Evolutionary conservation across 495 filamentous ascomycete genomes (phyloP), one percentile per base, ranked within the genome.

Genomic region (Penicillium cataractarum): DNA sequence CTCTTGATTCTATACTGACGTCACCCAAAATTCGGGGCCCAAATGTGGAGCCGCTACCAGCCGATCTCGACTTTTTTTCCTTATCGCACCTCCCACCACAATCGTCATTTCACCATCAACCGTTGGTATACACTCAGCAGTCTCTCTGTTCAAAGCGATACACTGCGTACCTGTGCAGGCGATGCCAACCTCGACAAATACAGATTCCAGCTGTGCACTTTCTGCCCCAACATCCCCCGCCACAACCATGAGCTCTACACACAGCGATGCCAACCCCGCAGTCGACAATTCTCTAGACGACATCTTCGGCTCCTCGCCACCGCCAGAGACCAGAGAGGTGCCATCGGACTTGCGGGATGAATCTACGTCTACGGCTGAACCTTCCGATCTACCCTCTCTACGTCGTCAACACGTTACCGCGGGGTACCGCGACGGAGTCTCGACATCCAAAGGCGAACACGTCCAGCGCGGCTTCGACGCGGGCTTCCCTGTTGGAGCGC

Each of bases 381-480:
- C 78, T 21, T 90, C 88, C 44, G 91, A 95, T 65, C 82, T 92
- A 53, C 89, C 90, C n/a, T 84, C 88, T 55, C 84, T 96, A 15
- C 86, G 86, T 61, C 78, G 83, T 44, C 86, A 86, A 61, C 93
- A 97, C 74, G 82, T 84, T 35, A 97, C 88, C 8, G 86, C 89
- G n/a, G 94, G 95, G 53, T 98, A 97, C 76, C 88, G 94, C 60
- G 91, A 94, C 62, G 94, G 95, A 60, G 86, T 97, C 62, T 80
- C 89, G 4, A 67, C 71, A 4, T 89, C 88, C 21, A 97, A 97
- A 73, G 76, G 80, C 15, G 65, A 80, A 52, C 84, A 83, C 62
- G 83, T 96, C 13, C 94, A 98, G 70, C 73, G 75, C 19, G 94
- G 95, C 7, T 97, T 98, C 70, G 95, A 98, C 71, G 89, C 92